These are phyloP conservation scores for Dentipellis sp. DNA, from an alignment of 768 basidiomycete species.

Conservation along the genomic window DNA sequence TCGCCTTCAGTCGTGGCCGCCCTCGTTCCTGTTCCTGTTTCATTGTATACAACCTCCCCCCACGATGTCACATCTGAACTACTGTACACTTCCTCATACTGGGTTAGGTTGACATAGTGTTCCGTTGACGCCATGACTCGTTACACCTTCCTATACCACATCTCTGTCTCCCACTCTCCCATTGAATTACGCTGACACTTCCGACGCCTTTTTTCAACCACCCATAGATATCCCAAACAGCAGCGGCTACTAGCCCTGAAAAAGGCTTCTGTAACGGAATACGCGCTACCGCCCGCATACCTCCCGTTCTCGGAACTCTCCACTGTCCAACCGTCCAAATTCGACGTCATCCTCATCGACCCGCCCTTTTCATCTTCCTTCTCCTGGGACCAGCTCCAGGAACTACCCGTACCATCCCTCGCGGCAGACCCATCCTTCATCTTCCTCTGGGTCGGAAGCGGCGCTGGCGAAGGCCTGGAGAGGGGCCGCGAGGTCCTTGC, in stretches of 20 bases:
- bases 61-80: no score
- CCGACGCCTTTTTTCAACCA: background rate
- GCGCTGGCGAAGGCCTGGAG: constrained; percentile 85
- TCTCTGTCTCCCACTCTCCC: background rate
- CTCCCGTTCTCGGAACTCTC: constrained; percentile 51
- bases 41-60: no score
- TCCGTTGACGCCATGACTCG: background rate
- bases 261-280: constrained; percentile 60
- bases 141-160: background rate
- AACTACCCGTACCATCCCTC: constrained; percentile 71
- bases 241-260: constrained; percentile 78
- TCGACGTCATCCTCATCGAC: constrained; percentile 87
- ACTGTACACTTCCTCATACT: no score
- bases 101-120: background rate
- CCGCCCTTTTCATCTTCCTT: constrained; percentile 85
- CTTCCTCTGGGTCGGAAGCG: constrained; percentile 93
- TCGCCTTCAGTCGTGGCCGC: constrained; percentile 1
- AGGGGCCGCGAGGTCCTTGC: constrained; percentile 83
- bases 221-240: constrained; percentile 87
- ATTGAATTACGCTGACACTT: constrained; percentile 1
- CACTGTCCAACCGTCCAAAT: constrained; percentile 56
- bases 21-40: no score
- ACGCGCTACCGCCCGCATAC: constrained; percentile 67
- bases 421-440: constrained; percentile 91
- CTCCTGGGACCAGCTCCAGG: constrained; percentile 76